Conservation (phyloP, 2,329 filamentous ascomycete genomes). For the Acephala macrosclerotiorum region DNA sequence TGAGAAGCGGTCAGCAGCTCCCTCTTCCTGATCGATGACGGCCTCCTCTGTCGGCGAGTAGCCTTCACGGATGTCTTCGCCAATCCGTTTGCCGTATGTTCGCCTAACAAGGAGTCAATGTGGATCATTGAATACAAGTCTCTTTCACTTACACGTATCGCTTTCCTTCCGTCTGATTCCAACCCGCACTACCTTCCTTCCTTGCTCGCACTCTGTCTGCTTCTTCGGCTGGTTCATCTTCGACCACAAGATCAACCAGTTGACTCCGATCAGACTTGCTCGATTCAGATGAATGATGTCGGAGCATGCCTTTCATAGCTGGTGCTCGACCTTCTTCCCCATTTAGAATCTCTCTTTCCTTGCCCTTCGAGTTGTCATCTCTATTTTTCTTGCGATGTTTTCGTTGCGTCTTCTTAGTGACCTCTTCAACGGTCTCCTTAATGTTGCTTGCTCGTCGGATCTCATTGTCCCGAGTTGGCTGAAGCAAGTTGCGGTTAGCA, state of each 20-base stretch:
- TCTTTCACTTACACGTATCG: constrained; percentile 57
- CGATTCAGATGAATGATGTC: constrained; percentile 56
- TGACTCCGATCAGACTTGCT: constrained; percentile 65
- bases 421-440: constrained; percentile 45
- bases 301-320: constrained; percentile 47
- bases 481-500: constrained; percentile 60
- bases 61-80: constrained; percentile 60
- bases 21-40: constrained; percentile 51
- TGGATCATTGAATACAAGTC: background rate
- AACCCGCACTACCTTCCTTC: constrained; percentile 67
- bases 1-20: constrained; percentile 42
- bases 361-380: constrained; percentile 42
- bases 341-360: constrained; percentile 34
- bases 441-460: constrained; percentile 47
- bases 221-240: constrained; percentile 68
- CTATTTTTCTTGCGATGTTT: constrained; percentile 36
- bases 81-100: constrained; percentile 54
- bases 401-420: constrained; percentile 44
- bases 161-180: constrained; percentile 62
- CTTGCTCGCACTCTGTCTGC: constrained; percentile 66
- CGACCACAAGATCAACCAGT: constrained; percentile 71
- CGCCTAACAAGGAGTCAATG: constrained; percentile 37
- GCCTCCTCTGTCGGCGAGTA: constrained; percentile 57
- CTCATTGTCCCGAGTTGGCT: constrained; percentile 54
- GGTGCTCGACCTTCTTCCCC: constrained; percentile 44